Evolutionary conservation across 371 early-diverging fungal genomes (phyloP), one percentile per base, ranked within the genome.

Genomic region (Nematocida major): DNA sequence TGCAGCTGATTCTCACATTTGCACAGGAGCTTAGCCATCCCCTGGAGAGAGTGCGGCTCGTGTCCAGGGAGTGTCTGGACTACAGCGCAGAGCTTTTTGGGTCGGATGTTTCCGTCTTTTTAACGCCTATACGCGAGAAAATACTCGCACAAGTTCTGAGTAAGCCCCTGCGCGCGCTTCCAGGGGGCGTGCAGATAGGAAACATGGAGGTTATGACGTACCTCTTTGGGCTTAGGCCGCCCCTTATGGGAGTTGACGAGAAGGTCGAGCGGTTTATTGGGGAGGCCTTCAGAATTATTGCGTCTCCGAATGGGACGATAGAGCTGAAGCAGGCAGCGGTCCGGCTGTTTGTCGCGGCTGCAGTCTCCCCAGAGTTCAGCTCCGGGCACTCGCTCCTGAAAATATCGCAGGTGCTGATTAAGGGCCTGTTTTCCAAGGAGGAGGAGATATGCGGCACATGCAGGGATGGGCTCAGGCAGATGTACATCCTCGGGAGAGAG

Each of bases 141-240:
- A 28, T 73, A 7, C 76, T 73, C 7, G 49, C 49, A 30, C 76
- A 73, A 36, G 51, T 63, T 11, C 76, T 73, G 15, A 73, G 65
- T 34, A 73, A 73, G 62, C 76, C 76, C 1, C 66, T 73, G 43
- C 11, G 76, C 7, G 76, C 76, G 9, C 43, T 73, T 9, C 53
- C 76, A n/a, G 20, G 7, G 18, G 63, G 76, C 7, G 47, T 73
- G 30, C 76, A 73, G 50, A 61, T 73, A 73, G 76, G 76, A 13
- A 73, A 73, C 61, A 73, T 73, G 76, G 76, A 73, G n/a, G 40
- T 63, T 13, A 73, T 73, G 47, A 39, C 66, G 18, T 73, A 63
- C 51, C 43, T 73, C 24, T 61, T 73, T 48, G 59, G 62, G 3
- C 61, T 73, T 42, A 47, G 76, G 30, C 76, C 76, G 0, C 76